Conservation (phyloP, 352 stramenopile genomes). For the Phytophthora ohioensis region DNA sequence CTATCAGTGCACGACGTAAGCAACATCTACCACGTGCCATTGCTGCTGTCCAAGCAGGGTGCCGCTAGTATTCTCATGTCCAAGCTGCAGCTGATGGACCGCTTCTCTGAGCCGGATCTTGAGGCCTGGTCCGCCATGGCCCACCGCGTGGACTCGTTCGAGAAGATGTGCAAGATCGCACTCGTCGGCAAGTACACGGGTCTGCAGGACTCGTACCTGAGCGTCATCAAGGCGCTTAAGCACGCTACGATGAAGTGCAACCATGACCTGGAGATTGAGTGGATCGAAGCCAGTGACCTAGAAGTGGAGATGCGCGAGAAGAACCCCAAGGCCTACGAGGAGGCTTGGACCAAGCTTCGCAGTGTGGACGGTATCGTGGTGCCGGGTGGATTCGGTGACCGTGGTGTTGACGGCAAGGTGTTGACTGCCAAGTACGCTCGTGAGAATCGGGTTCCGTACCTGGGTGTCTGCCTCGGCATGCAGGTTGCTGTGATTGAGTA, state of each 20-base stretch:
- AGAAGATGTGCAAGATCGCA: conserved; percentile 95
- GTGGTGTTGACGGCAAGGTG: conserved; percentile 98
- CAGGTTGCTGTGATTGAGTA: conserved; percentile 97
- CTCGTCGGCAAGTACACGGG: conserved; percentile 99
- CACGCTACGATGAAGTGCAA: conserved; percentile 96
- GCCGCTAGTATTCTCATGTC: conserved; percentile 94
- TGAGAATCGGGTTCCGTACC: conserved; percentile 96
- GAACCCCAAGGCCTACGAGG: conserved; percentile 77
- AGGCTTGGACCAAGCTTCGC: conserved; percentile 95
- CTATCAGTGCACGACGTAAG: conserved; percentile 99
- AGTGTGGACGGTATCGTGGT: conserved; percentile 96
- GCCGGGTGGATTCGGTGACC: conserved; percentile 98
- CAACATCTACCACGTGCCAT: conserved; percentile 99
- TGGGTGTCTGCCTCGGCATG: conserved; percentile 99
- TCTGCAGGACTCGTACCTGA: conserved; percentile 99
- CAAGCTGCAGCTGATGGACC: conserved; percentile 92
- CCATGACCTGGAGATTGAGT: conserved; percentile 95
- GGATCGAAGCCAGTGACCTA: conserved; percentile 98
- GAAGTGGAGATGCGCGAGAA: conserved; percentile 85
- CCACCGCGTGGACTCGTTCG: conserved; percentile 93
- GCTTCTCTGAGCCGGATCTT: conserved; percentile 84
- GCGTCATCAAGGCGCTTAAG: conserved; percentile 97
- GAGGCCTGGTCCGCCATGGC: conserved; percentile 93
- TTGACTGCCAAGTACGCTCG: conserved; percentile 95
- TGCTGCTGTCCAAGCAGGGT: conserved; percentile 97